These are phyloP conservation scores for Podaxis mareebaensis DNA, from an alignment of 768 basidiomycete genomes.

Conservation along the genomic window DNA sequence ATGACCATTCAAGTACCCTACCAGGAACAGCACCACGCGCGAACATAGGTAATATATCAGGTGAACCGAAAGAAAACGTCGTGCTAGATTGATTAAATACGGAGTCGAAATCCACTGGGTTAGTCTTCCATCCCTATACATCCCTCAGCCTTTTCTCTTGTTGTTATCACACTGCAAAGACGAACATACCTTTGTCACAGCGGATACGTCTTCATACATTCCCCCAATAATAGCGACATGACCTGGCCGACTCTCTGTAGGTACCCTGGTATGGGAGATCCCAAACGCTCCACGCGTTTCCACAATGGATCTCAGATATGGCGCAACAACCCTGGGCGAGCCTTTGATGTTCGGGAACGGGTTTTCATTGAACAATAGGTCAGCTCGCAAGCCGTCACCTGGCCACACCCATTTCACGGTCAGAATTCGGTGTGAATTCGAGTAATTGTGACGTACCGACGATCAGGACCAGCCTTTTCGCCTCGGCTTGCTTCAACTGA, in stretches of 20 bases:
- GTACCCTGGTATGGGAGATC: conserved; percentile 82
- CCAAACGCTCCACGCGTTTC: conserved; percentile 76
- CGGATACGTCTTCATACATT: conserved; percentile 90
- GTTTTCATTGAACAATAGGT: conserved; percentile 68
- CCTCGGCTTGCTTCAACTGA: conserved; percentile 43
- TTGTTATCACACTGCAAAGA: not conserved
- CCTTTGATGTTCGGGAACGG: conserved; percentile 54
- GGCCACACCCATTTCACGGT: conserved; percentile 1
- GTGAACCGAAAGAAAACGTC: conserved; percentile 84
- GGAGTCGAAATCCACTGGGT: conserved; percentile 87
- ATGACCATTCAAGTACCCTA: conserved; percentile 75
- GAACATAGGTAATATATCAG: conserved; percentile 91
- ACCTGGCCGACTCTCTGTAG: conserved; percentile 86
- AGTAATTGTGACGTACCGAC: conserved; percentile 51
- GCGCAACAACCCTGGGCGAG: conserved; percentile 65
- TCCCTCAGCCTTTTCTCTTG: conserved; percentile 11
- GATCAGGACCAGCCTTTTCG: conserved; percentile 78
- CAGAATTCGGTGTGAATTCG: not conserved
- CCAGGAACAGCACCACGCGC: conserved; percentile 67
- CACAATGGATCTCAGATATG: conserved; percentile 68
- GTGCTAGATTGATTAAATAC: conserved; percentile 80
- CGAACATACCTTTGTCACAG: conserved; percentile 70
- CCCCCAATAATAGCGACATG: conserved; percentile 92
- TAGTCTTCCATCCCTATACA: conserved; percentile 79
- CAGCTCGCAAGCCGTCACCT: conserved; percentile 87